Conservation (phyloP, 2,329 filamentous ascomycete species). For the Parafenestella ontariensis region DNA sequence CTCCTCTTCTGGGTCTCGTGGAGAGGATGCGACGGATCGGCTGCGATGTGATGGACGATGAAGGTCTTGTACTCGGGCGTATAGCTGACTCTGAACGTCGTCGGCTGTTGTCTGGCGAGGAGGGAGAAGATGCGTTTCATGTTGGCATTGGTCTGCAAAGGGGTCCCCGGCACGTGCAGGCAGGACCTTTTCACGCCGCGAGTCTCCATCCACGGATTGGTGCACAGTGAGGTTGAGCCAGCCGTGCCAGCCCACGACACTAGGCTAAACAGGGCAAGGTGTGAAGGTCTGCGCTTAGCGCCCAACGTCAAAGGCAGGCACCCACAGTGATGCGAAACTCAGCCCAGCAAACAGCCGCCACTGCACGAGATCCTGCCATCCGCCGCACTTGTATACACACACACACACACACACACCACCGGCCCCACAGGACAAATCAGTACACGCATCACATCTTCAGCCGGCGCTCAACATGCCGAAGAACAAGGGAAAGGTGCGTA, state of each 20-base stretch:
- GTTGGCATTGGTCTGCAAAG: constrained; percentile 4
- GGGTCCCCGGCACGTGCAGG: background rate
- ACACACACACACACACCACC: too few relatives aligned
- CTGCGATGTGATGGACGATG: constrained; percentile 26
- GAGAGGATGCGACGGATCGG: constrained; percentile 37
- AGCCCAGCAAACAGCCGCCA: constrained; percentile 21
- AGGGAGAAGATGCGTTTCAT: constrained; percentile 22
- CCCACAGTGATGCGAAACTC: constrained; percentile 20
- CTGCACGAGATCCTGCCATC: constrained; percentile 18
- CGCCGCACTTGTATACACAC: background rate
- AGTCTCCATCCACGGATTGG: too few relatives aligned
- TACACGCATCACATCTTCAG: constrained; percentile 7
- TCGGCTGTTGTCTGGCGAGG: constrained; percentile 20
- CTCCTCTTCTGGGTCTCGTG: constrained; percentile 26
- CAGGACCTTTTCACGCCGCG: too few relatives aligned
- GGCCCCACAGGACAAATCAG: constrained; percentile 8
- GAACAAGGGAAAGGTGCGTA: constrained; percentile 97
- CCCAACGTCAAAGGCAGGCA: constrained; percentile 14
- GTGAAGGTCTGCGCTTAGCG: constrained; percentile 12
- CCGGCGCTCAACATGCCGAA: constrained; percentile 77
- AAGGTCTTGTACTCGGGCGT: constrained; percentile 32
- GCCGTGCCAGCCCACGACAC: background rate
- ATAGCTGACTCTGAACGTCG: constrained; percentile 33
- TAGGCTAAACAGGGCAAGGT: constrained; percentile 8
- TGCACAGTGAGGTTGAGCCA: constrained; percentile 12